Evolutionary conservation across 768 basidiomycete species (phyloP).

Genomic region (Ramaria sp.): DNA sequence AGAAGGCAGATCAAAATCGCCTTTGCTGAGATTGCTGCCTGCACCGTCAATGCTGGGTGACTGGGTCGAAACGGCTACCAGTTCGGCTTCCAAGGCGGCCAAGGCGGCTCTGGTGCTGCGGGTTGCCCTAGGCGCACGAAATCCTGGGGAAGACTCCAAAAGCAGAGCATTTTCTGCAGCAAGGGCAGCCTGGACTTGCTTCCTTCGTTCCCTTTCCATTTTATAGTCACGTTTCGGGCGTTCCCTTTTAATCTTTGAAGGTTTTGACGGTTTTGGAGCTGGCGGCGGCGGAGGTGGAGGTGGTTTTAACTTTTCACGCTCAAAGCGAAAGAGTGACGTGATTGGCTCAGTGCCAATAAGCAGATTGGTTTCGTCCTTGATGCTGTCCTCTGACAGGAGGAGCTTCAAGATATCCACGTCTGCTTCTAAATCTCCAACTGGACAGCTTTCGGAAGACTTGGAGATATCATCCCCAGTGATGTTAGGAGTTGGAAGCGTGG

Average conservation of each 20-base stretch:
- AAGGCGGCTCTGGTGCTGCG: constrained; percentile 31
- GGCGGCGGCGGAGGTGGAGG: constrained; percentile 37
- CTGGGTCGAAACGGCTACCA: constrained; percentile 10
- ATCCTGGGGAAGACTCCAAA: constrained; percentile 32
- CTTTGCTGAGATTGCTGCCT: constrained; percentile 20
- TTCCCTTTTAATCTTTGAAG: background rate
- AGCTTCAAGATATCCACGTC: constrained; percentile 44
- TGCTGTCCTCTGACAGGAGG: constrained; percentile 38
- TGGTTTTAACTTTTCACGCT: constrained; percentile 53
- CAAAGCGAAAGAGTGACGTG: constrained; percentile 55
- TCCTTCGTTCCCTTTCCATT: constrained; percentile 16
- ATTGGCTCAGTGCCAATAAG: constrained; percentile 49
- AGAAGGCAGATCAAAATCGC: background rate
- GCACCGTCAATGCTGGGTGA: constrained; percentile 11
- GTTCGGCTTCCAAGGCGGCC: constrained; percentile 34
- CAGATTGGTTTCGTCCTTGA: constrained; percentile 44
- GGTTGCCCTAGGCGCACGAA: constrained; percentile 37
- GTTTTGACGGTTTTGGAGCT: constrained; percentile 24
- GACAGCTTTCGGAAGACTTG: background rate
- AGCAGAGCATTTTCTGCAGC: constrained; percentile 13
- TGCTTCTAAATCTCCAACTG: constrained; percentile 68
- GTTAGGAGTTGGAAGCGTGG: background rate
- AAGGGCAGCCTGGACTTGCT: constrained; percentile 14
- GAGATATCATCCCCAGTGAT: background rate
- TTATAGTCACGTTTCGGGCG: constrained; percentile 4